These are phyloP conservation scores for Tripidium arundinaceum DNA, from an alignment of 202 grass and related monocot species.

Conservation along the genomic window DNA sequence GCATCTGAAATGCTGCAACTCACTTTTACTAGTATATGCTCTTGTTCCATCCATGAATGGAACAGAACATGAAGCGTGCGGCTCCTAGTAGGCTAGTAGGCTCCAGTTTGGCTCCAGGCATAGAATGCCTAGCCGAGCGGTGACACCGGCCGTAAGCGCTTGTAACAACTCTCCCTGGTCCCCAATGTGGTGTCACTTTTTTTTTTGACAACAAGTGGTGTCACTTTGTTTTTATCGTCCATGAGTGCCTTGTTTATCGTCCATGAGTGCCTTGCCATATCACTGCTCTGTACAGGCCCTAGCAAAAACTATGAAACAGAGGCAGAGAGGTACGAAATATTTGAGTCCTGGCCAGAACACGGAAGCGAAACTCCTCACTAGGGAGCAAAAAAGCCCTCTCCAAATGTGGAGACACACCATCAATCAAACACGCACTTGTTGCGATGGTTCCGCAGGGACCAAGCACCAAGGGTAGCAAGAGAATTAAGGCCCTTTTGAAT, in stretches of 20 bases:
- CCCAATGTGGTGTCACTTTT: neutral
- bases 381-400: neutral
- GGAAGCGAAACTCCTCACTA: neutral
- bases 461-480: neutral
- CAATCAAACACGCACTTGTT: neutral
- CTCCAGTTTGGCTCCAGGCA: neutral
- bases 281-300: neutral
- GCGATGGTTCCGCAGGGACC: neutral
- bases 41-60: neutral
- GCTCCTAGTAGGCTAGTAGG: neutral
- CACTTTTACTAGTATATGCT: neutral
- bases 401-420: neutral
- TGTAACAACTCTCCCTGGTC: neutral
- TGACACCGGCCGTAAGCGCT: neutral
- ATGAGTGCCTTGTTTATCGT: neutral
- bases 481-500: neutral
- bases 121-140: neutral
- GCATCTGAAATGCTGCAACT: neutral
- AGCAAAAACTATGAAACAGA: neutral
- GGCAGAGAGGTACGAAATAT: neutral
- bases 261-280: neutral
- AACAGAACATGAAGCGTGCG: neutral
- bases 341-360: neutral
- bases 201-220: too few species aligned
- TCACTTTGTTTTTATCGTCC: neutral